Percentiles rank a stretch among this genome's conserved stretches.
phyloP scores from a whole-genome alignment of 306 rosid species.

The Cyclanthera cordifolia region DNA sequence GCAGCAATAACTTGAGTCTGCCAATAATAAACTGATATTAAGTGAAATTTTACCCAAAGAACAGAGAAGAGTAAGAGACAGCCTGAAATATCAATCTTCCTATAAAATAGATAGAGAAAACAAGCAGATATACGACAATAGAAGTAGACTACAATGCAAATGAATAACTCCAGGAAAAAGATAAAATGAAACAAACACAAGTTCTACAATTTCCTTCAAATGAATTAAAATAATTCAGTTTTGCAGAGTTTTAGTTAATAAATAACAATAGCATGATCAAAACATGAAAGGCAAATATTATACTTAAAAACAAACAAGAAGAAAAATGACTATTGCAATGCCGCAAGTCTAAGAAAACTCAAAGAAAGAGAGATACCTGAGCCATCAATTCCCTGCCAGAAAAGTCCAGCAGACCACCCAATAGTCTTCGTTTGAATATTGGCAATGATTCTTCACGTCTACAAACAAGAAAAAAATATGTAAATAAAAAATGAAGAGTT shows the following conservation, averaged over 20 bases:
- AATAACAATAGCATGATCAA: neutral
- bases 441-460: no score
- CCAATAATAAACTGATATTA: constrained; percentile 21
- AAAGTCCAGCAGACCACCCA: no score
- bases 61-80: neutral
- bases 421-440: no score
- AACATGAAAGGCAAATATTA: neutral
- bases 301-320: neutral
- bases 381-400: no score
- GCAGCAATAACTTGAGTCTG: constrained; percentile 97
- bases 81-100: neutral
- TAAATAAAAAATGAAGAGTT: neutral
- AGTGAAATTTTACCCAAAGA: no score
- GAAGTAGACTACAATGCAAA: neutral
- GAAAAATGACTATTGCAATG: neutral
- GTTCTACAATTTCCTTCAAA: neutral
- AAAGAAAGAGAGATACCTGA: no score
- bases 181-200: neutral
- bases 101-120: neutral
- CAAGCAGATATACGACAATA: neutral
- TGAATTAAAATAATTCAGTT: neutral
- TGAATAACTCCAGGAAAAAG: neutral
- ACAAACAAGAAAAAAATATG: no score
- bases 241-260: neutral
- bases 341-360: neutral